Evolutionary conservation across 1,284 basidiomycete species (phyloP), one percentile per base, ranked within the genome.

Genomic region (Boletus albobrunnescens): DNA sequence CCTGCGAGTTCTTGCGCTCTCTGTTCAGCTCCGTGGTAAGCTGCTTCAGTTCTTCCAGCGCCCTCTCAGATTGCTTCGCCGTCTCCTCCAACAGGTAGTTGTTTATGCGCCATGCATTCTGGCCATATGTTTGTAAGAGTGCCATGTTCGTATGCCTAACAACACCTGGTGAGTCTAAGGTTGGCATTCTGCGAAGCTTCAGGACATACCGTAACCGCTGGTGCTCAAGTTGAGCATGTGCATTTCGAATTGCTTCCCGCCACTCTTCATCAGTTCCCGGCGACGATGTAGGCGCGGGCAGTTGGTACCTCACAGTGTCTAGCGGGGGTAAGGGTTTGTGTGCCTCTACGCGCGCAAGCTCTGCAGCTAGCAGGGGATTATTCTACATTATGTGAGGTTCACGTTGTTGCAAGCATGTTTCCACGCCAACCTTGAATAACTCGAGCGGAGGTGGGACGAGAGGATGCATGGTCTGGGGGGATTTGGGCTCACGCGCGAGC

Each of bases 21-120:
- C 93, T 77, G 65, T 96, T 96, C 53, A 96, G 76, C 48, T 90
- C 86, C 0, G 85, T 84, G 0, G 87, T 87, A 44, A 84, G 67
- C 58, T 88, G 79, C 64, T 84, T 85, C 56, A 91, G 54, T 36
- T 79, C 77, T 54, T 91, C 85, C 4, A 91, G 71, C 13, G 83
- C 74, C 47, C 76, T 74, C 64, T 94, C 90, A 6, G 85, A 71
- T 54, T 84, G 79, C 56, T 84, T 86, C 8, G 85, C 81, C 33
- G 86, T 82, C 27, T 83, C 77, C 65, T 95, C 91, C 20, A 93
- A 71, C 26, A 89, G 75, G 64, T 92, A 94, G 68, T 96, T 95
- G 64, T 91, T 83, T 65, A 95, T 83, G 54, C 87, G 79, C 89
- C 91, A 96, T 10, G 87, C 84, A 71, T 97, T 96, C 11, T 87